These are phyloP conservation scores for Kuraishia ogatae DNA, from an alignment of 805 yeast genomes.

Conservation along the genomic window DNA sequence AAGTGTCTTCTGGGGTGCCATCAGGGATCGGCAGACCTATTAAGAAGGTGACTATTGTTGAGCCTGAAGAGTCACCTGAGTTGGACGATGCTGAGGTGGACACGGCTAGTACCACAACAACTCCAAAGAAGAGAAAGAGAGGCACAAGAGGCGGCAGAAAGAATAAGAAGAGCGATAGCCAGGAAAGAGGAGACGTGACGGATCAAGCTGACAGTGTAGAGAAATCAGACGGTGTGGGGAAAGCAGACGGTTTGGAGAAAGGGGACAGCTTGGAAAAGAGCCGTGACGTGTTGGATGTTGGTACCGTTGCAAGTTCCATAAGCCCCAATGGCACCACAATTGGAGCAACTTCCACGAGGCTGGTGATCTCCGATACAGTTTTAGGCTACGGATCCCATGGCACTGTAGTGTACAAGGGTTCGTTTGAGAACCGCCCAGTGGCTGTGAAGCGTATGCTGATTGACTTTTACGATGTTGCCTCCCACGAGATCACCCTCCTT, in stretches of 20 bases:
- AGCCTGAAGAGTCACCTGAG: slow-evolving; percentile 2
- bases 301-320: not conserved
- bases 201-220: not conserved
- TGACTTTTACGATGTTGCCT: slow-evolving; percentile 90
- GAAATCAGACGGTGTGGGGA: no score
- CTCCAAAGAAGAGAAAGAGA: slow-evolving; percentile 60
- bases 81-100: slow-evolving; percentile 2
- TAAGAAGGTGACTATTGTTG: slow-evolving; percentile 1
- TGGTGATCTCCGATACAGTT: slow-evolving; percentile 62
- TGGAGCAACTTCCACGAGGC: slow-evolving; percentile 30
- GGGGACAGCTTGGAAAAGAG: not conserved
- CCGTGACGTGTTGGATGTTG: not conserved
- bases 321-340: slow-evolving; percentile 9
- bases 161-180: slow-evolving; percentile 24
- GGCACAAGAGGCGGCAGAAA: slow-evolving; percentile 82
- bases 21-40: not conserved
- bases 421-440: slow-evolving; percentile 86
- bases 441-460: slow-evolving; percentile 92
- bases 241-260: no score
- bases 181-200: not conserved
- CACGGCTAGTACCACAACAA: not conserved
- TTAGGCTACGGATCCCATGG: slow-evolving; percentile 97
- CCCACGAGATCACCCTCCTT: slow-evolving; percentile 77
- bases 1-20: not conserved
- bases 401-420: slow-evolving; percentile 86